Percentiles rank a stretch among this genome's conserved stretches.
phyloP scores from a whole-genome alignment of 1,284 basidiomycete genomes.

The Farysia itapuensis region DNA sequence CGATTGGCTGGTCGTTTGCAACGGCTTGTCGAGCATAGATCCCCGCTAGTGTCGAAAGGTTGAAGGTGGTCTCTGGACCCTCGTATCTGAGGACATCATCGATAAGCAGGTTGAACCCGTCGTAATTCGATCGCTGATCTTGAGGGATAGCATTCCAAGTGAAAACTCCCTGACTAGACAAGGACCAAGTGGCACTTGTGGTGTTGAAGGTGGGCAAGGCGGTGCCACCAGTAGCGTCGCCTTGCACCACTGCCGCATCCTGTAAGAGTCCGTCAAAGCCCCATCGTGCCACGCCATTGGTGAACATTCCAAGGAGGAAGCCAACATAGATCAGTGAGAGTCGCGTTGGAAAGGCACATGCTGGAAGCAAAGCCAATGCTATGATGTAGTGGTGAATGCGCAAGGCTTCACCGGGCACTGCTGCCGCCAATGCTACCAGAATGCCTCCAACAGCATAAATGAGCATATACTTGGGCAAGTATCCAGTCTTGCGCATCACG shows the following conservation, averaged over 20 bases:
- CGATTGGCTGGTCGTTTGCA: background rate
- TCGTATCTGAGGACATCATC: constrained; percentile 80
- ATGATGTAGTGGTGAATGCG: constrained; percentile 67
- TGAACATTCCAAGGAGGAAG: constrained; percentile 77
- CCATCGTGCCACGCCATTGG: constrained; percentile 59
- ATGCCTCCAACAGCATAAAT: constrained; percentile 67
- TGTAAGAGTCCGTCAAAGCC: constrained; percentile 76
- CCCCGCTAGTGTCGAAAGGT: constrained; percentile 25
- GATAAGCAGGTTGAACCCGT: constrained; percentile 75
- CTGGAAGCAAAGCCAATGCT: constrained; percentile 74
- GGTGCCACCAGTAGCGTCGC: constrained; percentile 73
- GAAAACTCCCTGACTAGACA: constrained; percentile 10
- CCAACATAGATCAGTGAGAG: constrained; percentile 77
- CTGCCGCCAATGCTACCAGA: constrained; percentile 69
- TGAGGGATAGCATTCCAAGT: constrained; percentile 70
- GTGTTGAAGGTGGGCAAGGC: constrained; percentile 70
- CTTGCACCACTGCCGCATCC: constrained; percentile 72
- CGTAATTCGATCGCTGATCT: constrained; percentile 64
- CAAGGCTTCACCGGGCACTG: constrained; percentile 66
- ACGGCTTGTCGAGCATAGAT: constrained; percentile 1
- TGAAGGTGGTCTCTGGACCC: constrained; percentile 65
- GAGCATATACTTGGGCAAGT: constrained; percentile 71
- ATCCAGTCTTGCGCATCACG: constrained; percentile 80
- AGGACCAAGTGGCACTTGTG: constrained; percentile 5
- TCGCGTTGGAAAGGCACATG: constrained; percentile 78